Percentiles rank a stretch among this genome's conserved stretches.
Conservation (phyloP, 371 early-diverging fungal species). For the Mucor velutinosus region DNA sequence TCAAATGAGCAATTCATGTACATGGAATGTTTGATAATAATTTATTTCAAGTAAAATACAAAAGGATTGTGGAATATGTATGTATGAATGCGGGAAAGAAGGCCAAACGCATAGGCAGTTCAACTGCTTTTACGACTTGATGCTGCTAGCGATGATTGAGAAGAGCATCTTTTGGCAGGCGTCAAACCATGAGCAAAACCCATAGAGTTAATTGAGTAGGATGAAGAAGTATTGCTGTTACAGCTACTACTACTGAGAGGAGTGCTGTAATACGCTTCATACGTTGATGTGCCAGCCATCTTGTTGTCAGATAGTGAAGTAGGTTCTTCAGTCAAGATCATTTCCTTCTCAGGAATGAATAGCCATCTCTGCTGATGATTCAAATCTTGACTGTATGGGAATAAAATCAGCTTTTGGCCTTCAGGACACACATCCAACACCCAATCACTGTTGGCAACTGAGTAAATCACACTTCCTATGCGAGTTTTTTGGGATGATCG, state of each 20-base stretch:
- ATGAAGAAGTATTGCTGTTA: neutral
- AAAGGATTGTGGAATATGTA: neutral
- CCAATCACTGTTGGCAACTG: constrained; percentile 40
- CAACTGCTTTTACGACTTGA: neutral
- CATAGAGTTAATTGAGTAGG: neutral
- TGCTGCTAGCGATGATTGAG: constrained; percentile 5
- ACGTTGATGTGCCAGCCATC: neutral
- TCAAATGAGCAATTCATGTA: neutral
- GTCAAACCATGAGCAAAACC: constrained; percentile 30
- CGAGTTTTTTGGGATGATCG: constrained; percentile 6
- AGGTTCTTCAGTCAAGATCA: constrained; percentile 28
- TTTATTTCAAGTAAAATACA: neutral
- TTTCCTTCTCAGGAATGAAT: constrained; percentile 28
- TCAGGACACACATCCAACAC: constrained; percentile 34
- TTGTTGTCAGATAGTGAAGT: neutral
- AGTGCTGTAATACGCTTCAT: neutral
- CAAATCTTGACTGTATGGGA: neutral
- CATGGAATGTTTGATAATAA: neutral
- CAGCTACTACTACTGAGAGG: neutral
- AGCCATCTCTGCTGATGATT: constrained; percentile 22
- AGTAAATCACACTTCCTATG: constrained; percentile 32
- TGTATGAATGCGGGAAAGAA: neutral
- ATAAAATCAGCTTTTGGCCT: constrained; percentile 15
- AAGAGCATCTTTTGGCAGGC: constrained; percentile 36
- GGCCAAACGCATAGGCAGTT: neutral